Base-by-base conservation (phyloP, 495 filamentous ascomycete genomes). In the Xylaria telfairii region DNA sequence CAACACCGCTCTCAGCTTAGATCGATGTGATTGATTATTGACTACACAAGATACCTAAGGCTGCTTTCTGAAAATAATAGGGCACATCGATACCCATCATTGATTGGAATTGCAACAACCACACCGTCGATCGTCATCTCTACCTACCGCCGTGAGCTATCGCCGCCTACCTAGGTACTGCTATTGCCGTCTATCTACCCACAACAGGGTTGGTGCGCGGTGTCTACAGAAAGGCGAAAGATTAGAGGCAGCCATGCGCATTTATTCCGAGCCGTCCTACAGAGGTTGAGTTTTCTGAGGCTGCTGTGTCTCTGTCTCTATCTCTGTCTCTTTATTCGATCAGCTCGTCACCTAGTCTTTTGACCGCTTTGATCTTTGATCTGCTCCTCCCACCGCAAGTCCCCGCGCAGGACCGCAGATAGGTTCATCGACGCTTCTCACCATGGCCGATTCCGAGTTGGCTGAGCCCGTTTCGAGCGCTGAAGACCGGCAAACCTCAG, bases 371-470 rank as follows among this genome's bases (percentile, higher is more conserved):
- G 39, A 30, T 26, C 54, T n/a, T 46, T 10, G 44, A 46, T 46
- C 44, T 4, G 15, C 34, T 37, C 34, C 56, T 37, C 7, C 56
- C 26, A 26, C 51, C 24, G 51, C 15, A 15, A 54, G 12, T 13
- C 51, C 1, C 51, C 46, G 34, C 37, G 59, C 37, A 42, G n/a
- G 34, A 64, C 42, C 61, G 26, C 61, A 19, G 21, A 30, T 56
- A 46, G 44, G 44, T 13, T 53, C 44, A 8, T 37, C 49, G 15
- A 65, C 30, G 49, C 32, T 24, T 2, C 13, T 66, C 59, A 57
- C 67, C 64, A 78, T 78, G 76, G 72, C 71, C 28, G 74, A 73
- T 49, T 49, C 65, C 46, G 73, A 75, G 70, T 49, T 69, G 46
- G 69, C 70, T 42, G 75, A 73, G 61, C 61, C 59, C 56, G 32